phyloP scores from a whole-genome alignment of 768 basidiomycete species.

The Jaapia argillacea region DNA sequence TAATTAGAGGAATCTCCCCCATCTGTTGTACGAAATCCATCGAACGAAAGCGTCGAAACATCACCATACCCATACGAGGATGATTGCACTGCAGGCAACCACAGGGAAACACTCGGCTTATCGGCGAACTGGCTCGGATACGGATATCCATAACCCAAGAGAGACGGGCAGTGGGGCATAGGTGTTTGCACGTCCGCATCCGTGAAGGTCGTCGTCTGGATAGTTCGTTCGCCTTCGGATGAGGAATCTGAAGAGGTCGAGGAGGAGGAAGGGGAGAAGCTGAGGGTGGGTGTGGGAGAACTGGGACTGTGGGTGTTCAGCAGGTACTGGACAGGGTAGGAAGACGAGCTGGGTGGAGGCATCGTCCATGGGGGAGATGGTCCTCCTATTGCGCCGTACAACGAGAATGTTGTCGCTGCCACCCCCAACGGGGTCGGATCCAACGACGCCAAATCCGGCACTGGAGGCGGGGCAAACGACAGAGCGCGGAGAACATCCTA shows the following conservation, averaged over 20 bases:
- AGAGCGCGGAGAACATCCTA: constrained; percentile 17
- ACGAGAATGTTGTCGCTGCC: too few relatives aligned
- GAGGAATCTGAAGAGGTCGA: constrained; percentile 15
- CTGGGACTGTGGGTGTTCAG: constrained; percentile 4
- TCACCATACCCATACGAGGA: too few relatives aligned
- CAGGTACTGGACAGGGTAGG: constrained; percentile 4
- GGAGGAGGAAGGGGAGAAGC: constrained; percentile 19
- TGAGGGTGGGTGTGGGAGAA: constrained; percentile 11
- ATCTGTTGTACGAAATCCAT: too few relatives aligned
- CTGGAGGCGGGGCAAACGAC: too few relatives aligned
- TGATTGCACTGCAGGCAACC: too few relatives aligned
- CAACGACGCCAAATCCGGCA: too few relatives aligned
- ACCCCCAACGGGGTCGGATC: too few relatives aligned
- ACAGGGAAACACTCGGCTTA: too few relatives aligned
- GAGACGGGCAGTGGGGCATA: background rate
- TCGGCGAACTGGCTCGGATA: too few relatives aligned
- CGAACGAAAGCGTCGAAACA: too few relatives aligned
- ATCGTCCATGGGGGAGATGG: background rate
- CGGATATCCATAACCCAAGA: background rate
- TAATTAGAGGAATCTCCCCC: too few relatives aligned
- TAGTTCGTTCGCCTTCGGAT: constrained; percentile 17
- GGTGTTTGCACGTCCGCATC: constrained; percentile 3
- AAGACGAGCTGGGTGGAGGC: background rate
- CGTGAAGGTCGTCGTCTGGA: constrained; percentile 11
- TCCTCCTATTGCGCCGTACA: too few relatives aligned